Percentiles rank a stretch among this genome's conserved stretches.
These are phyloP conservation scores for Vishniacozyma victoriae DNA, from an alignment of 768 basidiomycete genomes.

Conservation along the genomic window DNA sequence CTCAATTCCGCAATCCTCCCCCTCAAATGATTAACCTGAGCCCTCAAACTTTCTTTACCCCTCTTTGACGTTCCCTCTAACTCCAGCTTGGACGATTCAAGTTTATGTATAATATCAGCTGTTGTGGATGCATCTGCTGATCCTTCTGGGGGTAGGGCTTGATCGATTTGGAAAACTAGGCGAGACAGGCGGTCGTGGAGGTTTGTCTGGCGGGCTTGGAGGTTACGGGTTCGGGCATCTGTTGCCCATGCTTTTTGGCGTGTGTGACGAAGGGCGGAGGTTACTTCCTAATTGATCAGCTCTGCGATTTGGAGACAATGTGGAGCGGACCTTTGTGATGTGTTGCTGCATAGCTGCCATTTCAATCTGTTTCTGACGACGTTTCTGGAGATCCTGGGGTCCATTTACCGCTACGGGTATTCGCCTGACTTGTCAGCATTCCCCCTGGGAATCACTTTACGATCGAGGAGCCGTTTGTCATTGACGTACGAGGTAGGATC, in stretches of 20 bases:
- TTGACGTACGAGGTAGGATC: constrained; percentile 40
- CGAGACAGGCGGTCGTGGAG: constrained; percentile 35
- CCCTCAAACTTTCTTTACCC: constrained; percentile 36
- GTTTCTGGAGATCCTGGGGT: constrained; percentile 41
- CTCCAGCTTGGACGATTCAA: constrained; percentile 34
- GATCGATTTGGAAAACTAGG: constrained; percentile 38
- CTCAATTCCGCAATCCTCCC: constrained; percentile 39
- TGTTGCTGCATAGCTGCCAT: constrained; percentile 41
- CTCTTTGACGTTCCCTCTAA: constrained; percentile 26
- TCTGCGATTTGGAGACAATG: not conserved
- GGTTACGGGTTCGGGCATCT: too few relatives aligned
- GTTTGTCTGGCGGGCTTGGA: constrained; percentile 20
- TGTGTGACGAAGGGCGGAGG: constrained; percentile 16
- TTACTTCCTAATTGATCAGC: too few relatives aligned
- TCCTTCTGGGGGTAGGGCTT: too few relatives aligned
- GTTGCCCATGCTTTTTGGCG: constrained; percentile 32
- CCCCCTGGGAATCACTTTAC: not conserved
- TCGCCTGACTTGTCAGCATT: constrained; percentile 18
- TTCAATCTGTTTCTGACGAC: constrained; percentile 39
- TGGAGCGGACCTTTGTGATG: constrained; percentile 30
- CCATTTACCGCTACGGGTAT: constrained; percentile 43
- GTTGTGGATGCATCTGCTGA: too few relatives aligned
- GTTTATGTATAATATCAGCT: constrained; percentile 18
- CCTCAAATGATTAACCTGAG: constrained; percentile 44
- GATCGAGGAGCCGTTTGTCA: not conserved